phyloP scores from a whole-genome alignment of 768 basidiomycete species.

The Leccinum truebloodii region DNA sequence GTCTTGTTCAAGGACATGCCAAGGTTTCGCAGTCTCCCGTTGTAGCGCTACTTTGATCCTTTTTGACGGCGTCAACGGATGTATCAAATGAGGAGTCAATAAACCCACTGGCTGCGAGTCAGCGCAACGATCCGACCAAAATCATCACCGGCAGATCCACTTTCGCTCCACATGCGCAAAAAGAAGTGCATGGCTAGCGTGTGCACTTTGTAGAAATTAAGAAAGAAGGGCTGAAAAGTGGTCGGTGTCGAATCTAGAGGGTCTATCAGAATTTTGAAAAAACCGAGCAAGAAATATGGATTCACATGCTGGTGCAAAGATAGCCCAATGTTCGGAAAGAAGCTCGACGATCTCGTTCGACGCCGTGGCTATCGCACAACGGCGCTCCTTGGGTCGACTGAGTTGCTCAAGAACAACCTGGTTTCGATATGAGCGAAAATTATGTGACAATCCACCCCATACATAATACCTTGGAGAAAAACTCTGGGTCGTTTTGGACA shows the following conservation, averaged over 20 bases:
- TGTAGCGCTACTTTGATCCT: constrained; percentile 79
- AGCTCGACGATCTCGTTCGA: constrained; percentile 87
- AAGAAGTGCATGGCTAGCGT: constrained; percentile 82
- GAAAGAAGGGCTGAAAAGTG: constrained; percentile 83
- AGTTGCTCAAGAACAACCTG: constrained; percentile 81
- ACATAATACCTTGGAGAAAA: constrained; percentile 64
- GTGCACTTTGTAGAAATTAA: constrained; percentile 83
- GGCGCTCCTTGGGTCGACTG: constrained; percentile 67
- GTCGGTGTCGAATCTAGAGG: constrained; percentile 69
- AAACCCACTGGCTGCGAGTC: constrained; percentile 79
- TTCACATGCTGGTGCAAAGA: constrained; percentile 83
- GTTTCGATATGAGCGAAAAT: constrained; percentile 10
- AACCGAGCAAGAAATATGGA: constrained; percentile 17
- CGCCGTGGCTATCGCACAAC: constrained; percentile 81
- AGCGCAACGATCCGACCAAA: constrained; percentile 77
- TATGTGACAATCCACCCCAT: neutral
- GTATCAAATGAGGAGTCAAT: neutral
- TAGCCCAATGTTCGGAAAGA: constrained; percentile 81
- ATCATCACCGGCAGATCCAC: constrained; percentile 73
- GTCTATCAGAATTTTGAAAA: constrained; percentile 4
- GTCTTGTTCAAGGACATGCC: constrained; percentile 83
- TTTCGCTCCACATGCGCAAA: constrained; percentile 91
- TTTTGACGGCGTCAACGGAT: constrained; percentile 9
- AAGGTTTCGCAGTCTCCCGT: constrained; percentile 70
- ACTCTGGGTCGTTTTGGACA: constrained; percentile 66